Evolutionary conservation across 2,329 filamentous ascomycete species (phyloP).

Genomic region (Botrytis sinoallii): DNA sequence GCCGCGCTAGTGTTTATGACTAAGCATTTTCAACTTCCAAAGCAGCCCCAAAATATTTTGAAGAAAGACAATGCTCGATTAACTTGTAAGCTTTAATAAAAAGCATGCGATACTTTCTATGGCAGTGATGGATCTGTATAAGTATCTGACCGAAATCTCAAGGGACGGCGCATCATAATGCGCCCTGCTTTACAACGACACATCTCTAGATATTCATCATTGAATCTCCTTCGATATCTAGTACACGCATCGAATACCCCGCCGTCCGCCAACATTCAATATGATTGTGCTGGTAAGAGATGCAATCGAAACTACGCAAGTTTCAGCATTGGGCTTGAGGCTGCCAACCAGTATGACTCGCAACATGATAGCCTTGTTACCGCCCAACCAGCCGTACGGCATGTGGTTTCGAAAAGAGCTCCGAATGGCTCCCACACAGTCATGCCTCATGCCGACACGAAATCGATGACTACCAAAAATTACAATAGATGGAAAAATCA

Average conservation of each 20-base stretch:
- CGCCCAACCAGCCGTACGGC: background rate
- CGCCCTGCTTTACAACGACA: slow-evolving; percentile 33
- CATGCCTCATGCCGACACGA: background rate
- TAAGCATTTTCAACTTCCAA: slow-evolving; percentile 20
- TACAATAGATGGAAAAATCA: slow-evolving; percentile 23
- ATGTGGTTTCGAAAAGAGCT: slow-evolving; percentile 3
- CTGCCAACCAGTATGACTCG: background rate
- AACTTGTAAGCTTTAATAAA: background rate
- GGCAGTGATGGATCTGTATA: slow-evolving; percentile 14
- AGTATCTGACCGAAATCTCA: background rate
- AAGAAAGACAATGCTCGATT: background rate
- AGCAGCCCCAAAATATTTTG: background rate
- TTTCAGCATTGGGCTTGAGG: background rate
- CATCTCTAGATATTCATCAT: slow-evolving; percentile 33
- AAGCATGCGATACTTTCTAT: slow-evolving; percentile 7
- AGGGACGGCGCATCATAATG: slow-evolving; percentile 20
- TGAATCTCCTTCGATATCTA: slow-evolving; percentile 31
- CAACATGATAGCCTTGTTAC: background rate
- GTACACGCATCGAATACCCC: slow-evolving; percentile 19
- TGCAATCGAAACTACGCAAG: slow-evolving; percentile 8
- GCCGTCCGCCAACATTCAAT: slow-evolving; percentile 1
- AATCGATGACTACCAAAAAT: background rate
- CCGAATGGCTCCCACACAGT: background rate
- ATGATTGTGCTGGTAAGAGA: background rate
- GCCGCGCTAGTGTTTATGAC: slow-evolving; percentile 23